phyloP scores from a whole-genome alignment of 169 alveolate genomes.

The Cryptosporidium baileyi region DNA sequence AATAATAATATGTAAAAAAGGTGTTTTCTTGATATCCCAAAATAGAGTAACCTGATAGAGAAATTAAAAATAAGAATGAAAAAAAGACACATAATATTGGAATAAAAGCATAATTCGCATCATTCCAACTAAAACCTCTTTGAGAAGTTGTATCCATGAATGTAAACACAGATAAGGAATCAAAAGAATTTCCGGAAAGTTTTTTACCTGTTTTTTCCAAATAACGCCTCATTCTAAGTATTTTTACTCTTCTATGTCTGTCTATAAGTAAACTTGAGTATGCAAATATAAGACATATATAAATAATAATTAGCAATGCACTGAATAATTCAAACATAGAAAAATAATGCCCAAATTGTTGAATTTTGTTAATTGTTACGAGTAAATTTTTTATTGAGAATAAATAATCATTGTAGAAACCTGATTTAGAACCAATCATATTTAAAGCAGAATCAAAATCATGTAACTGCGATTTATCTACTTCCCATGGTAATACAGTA shows the following conservation, averaged over 20 bases:
- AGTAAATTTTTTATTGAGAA: slow-evolving; percentile 30
- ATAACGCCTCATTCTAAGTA: slow-evolving; percentile 2
- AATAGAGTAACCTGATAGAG: slow-evolving; percentile 39
- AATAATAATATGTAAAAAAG: slow-evolving; percentile 49
- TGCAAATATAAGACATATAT: not conserved
- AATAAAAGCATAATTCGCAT: slow-evolving; percentile 37
- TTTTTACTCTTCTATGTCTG: slow-evolving; percentile 9
- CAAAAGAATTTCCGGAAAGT: slow-evolving; percentile 20
- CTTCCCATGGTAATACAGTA: slow-evolving; percentile 37
- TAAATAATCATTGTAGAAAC: slow-evolving; percentile 27
- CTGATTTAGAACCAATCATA: slow-evolving; percentile 61
- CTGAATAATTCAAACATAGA: slow-evolving; percentile 21
- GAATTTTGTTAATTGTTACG: not conserved
- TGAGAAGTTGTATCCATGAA: slow-evolving; percentile 54
- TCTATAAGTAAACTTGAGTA: slow-evolving; percentile 36
- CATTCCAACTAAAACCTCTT: slow-evolving; percentile 63
- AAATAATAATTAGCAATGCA: slow-evolving; percentile 22
- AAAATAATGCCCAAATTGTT: slow-evolving; percentile 7
- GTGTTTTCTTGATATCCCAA: slow-evolving; percentile 42
- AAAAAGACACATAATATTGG: slow-evolving; percentile 25
- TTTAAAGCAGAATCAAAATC: not conserved
- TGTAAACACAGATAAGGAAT: slow-evolving; percentile 41
- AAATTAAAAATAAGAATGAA: slow-evolving; percentile 22
- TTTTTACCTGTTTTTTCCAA: slow-evolving; percentile 36
- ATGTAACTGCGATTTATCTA: not conserved